Base-by-base conservation (phyloP, 768 basidiomycete species). In the Sutorius australiensis region DNA sequence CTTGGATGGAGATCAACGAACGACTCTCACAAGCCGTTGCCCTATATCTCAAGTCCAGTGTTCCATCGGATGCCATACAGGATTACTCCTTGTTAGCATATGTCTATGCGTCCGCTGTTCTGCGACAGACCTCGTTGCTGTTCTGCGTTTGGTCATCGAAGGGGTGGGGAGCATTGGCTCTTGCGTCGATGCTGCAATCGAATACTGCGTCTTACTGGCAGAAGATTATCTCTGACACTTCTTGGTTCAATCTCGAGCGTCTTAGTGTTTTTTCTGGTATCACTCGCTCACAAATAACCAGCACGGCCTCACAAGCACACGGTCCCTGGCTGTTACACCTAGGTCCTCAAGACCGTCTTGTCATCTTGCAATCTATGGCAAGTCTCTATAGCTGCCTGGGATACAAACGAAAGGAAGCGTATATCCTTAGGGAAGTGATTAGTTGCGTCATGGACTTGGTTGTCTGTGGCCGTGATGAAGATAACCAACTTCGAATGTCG, bases 301-400 rank as follows among this genome's bases (percentile, higher is more conserved):
- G 70, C 7, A 72, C 81, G 19, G 70, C 91, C n/a, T 75, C 85
- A 3, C 83, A 86, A 61, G 78, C 86, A 0, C 90, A 95, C 55
- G 92, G 92, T 0, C 92, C 95, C 3, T 94, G 91, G 86, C 72
- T 97, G 21, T 67, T 92, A 16, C 87, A 90, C 61, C 78, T 98
- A 28, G 86, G 86, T 16, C 77, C 84, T 34, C 77, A 83, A 46
- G 90, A 93, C 59, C 82, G 91, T 38, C 79, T 97, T 31, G 73
- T 77, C 21, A 72, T 89, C 19, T 75, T 92, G 51, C 84, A 89
- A 59, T 76, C 78, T 33, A 80, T 86, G 43, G 88, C 89, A 0
- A 83, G 83, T 57, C 72, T 92, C 42, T 95, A 88, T 67, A 79
- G 86, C 11, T 87, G 83, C 58, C 68, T 99, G 5, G 93, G 92